Evolutionary conservation across 2,329 filamentous ascomycete genomes (phyloP), one percentile per base, ranked within the genome.

Genomic region (Cryphonectria naterciae): DNA sequence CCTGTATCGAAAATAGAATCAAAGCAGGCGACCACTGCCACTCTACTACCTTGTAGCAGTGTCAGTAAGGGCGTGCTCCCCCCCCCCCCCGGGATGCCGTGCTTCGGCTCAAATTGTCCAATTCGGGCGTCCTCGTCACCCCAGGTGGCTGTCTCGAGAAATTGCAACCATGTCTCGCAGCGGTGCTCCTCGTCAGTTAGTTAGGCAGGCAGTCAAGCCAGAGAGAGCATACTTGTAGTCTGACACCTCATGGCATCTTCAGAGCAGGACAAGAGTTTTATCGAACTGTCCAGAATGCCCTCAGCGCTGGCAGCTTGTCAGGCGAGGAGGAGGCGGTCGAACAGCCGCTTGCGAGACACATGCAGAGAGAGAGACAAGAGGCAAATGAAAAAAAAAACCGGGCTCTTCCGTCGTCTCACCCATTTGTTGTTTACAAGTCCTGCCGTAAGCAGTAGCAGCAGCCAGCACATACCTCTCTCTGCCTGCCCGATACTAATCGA

Each of bases 1-100:
- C 58, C 52, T 65, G 66, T 49, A 49, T 67, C 58, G 28, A 72
- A 39, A 70, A 62, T 71, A 68, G 68, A 68, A 70, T 67, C 68
- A 72, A 49, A 49, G 25, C 56, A 67, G 43, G 43, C 43, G 22
- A n/a, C 46, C 19, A 49, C 22, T 49, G 41, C 41, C 41, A 43
- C 41, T 17, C 46, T 11, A 1, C 37, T 39, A 11, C 10, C 37
- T 1, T 39, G 37, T 11, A 19, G 22, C 46, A 49, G 22, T 49
- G 22, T 22, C 46, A 49, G 7, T 10, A n/a, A 49, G 46, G 46
- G 46, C 46, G 6, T 49, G 46, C 46, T 70, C 65, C 60, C 49
- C 43, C 61, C 10, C 19, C 54, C 62, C 10, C 37, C 37, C 11
- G 37, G 37, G 60, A 32, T 32, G 32, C 32, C 68, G 66, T 65